Evolutionary conservation across 2,329 filamentous ascomycete genomes (phyloP).

Genomic region (Scytalidium sp.): DNA sequence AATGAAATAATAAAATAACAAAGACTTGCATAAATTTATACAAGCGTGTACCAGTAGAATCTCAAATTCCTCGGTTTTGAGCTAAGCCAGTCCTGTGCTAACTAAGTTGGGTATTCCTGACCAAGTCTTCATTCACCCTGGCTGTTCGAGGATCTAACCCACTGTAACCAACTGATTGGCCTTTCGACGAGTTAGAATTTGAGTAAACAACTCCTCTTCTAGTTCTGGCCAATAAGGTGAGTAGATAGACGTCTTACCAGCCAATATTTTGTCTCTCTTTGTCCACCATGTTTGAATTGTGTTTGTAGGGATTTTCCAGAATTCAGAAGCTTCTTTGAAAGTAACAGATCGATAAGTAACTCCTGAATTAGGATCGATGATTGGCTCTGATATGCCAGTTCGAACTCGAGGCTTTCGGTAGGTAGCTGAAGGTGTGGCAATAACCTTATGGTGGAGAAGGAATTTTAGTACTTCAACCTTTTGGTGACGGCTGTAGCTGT

Average conservation of each 20-base stretch:
- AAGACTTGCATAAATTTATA: too few species aligned
- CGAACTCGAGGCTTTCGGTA: background rate
- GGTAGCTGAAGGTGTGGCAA: background rate
- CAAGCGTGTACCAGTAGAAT: too few species aligned
- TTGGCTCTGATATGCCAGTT: background rate
- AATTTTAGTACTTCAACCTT: background rate
- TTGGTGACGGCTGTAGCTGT: background rate
- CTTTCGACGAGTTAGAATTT: background rate
- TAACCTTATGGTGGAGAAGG: background rate
- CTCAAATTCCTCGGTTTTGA: too few species aligned
- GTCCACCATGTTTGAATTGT: background rate
- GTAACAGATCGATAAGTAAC: background rate
- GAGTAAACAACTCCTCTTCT: background rate
- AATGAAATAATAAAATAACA: too few species aligned
- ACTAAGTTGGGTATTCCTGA: too few species aligned
- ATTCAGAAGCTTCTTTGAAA: background rate
- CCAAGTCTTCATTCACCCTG: too few species aligned
- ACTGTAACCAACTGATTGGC: background rate
- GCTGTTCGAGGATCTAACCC: background rate
- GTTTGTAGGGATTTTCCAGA: background rate
- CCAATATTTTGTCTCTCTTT: background rate
- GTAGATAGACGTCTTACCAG: background rate
- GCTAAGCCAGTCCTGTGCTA: too few species aligned
- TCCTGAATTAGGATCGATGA: background rate
- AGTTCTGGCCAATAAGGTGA: background rate